Evolutionary conservation across 1,284 basidiomycete genomes (phyloP).

Genomic region (Ganoderma leucocontextum): DNA sequence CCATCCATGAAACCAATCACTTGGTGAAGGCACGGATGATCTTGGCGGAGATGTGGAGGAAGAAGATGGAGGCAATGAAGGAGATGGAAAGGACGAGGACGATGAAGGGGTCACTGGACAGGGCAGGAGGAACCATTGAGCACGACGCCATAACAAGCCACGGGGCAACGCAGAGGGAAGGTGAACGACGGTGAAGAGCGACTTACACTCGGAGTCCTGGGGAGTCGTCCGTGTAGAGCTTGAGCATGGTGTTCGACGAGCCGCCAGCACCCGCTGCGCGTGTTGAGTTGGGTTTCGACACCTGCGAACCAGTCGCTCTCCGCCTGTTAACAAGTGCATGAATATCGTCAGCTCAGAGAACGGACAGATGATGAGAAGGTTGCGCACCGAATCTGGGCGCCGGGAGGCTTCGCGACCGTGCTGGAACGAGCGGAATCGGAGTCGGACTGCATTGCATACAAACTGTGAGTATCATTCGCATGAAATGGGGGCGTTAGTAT

Average conservation of each 20-base stretch:
- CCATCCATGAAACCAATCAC: conserved; percentile 46
- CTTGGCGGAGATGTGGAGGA: conserved; percentile 98
- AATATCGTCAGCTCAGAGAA: not conserved
- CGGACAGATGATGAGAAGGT: not conserved
- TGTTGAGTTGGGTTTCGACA: conserved; percentile 85
- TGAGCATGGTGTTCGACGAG: conserved; percentile 97
- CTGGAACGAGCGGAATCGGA: conserved; percentile 43
- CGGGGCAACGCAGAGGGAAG: conserved; percentile 2
- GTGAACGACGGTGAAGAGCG: not conserved
- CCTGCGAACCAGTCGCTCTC: conserved; percentile 76
- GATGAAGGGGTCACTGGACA: conserved; percentile 91
- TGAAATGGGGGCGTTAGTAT: not conserved
- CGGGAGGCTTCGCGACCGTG: conserved; percentile 72
- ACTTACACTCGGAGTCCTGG: conserved; percentile 96
- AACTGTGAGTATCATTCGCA: not conserved
- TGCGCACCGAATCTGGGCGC: conserved; percentile 80
- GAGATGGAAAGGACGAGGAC: conserved; percentile 96
- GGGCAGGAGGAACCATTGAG: conserved; percentile 8
- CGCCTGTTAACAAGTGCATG: conserved; percentile 58
- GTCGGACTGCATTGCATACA: conserved; percentile 41
- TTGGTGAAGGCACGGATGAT: conserved; percentile 91
- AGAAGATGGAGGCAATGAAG: conserved; percentile 99
- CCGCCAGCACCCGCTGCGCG: conserved; percentile 96
- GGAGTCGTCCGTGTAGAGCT: conserved; percentile 97
- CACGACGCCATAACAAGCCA: conserved; percentile 1